Percentiles rank a stretch among this genome's conserved stretches.
Evolutionary conservation across 345 rosid genomes (phyloP).

Genomic region (Hirschfeldia incana): DNA sequence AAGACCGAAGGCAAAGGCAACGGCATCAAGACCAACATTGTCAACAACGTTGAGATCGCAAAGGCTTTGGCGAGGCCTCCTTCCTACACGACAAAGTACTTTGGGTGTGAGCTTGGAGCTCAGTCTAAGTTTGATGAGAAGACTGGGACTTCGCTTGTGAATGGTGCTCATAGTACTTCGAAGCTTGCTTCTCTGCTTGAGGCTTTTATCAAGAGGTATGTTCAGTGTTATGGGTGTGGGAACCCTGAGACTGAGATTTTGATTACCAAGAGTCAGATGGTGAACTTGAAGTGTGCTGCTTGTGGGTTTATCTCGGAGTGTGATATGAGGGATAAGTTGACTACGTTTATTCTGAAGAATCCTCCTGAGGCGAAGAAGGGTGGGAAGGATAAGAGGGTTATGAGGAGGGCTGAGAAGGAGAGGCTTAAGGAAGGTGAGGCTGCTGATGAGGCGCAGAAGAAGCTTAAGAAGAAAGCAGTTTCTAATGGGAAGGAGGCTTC

Average conservation of each 20-base stretch:
- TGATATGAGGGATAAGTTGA: slow-evolving; percentile 85
- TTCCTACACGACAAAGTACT: slow-evolving; percentile 80
- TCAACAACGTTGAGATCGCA: slow-evolving; percentile 91
- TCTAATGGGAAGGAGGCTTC: slow-evolving; percentile 43
- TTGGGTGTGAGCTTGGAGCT: slow-evolving; percentile 92
- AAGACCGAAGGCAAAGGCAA: slow-evolving; percentile 93
- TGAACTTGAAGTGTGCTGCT: slow-evolving; percentile 75
- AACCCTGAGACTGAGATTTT: slow-evolving; percentile 85
- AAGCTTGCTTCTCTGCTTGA: slow-evolving; percentile 79
- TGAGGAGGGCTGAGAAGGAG: slow-evolving; percentile 97
- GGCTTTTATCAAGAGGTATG: slow-evolving; percentile 84
- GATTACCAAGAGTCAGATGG: slow-evolving; percentile 73
- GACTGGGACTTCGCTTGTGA: slow-evolving; percentile 80
- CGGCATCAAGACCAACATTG: slow-evolving; percentile 88
- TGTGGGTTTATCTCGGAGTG: slow-evolving; percentile 84
- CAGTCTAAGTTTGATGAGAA: slow-evolving; percentile 90
- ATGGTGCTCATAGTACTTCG: slow-evolving; percentile 76
- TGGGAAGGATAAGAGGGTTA: slow-evolving; percentile 63
- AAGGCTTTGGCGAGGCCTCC: slow-evolving; percentile 88
- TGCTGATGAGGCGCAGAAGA: slow-evolving; percentile 80
- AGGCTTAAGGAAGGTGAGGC: slow-evolving; percentile 85
- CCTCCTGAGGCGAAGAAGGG: slow-evolving; percentile 75
- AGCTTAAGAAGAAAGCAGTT: slow-evolving; percentile 54
- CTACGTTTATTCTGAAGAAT: slow-evolving; percentile 69
- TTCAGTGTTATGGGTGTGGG: slow-evolving; percentile 91